phyloP scores from a whole-genome alignment of 73 alveolate genomes.

The Paramecium pentaurelia region DNA sequence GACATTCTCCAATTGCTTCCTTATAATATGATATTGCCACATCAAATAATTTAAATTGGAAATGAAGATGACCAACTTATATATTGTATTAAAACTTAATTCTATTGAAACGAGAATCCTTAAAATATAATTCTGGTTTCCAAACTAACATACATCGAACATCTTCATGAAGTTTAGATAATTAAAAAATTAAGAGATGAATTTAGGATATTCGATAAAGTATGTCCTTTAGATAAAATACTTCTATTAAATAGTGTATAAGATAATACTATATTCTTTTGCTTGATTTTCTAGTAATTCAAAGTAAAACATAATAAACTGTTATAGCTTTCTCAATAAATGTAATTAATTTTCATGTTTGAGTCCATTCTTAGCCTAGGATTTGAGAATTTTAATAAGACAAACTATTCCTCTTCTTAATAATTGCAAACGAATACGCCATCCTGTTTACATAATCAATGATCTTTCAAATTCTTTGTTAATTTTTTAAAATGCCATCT shows the following conservation, averaged over 20 bases:
- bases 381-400: background rate
- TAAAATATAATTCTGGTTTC: background rate
- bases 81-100: background rate
- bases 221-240: background rate
- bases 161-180: background rate
- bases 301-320: background rate
- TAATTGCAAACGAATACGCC: background rate
- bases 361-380: background rate
- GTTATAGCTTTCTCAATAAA: background rate
- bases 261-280: background rate
- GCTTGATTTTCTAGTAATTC: background rate
- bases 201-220: background rate
- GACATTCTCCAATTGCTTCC: background rate
- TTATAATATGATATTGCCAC: background rate
- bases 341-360: background rate
- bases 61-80: background rate
- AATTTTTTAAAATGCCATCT: background rate
- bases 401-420: conserved; percentile 1
- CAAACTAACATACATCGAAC: background rate
- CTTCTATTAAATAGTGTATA: background rate
- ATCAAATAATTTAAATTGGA: background rate
- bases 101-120: background rate
- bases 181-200: background rate
- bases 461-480: background rate
- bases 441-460: background rate